Evolutionary conservation across 805 yeast genomes (phyloP), one percentile per base, ranked within the genome.

Genomic region (Cyberlindnera euphorbiae): DNA sequence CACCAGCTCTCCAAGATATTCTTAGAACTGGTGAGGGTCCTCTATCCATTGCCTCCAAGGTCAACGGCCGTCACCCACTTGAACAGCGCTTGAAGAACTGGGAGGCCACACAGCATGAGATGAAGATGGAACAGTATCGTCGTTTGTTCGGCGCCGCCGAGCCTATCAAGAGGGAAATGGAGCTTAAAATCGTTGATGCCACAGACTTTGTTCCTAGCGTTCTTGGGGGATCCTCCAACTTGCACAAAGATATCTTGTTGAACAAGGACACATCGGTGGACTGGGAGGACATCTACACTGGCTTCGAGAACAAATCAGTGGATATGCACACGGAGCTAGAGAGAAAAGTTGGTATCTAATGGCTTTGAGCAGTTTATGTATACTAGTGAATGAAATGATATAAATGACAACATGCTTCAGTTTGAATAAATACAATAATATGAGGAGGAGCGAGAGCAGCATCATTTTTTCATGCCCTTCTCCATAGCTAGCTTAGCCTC

Each of bases 141-240:
- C 75, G 94, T 47, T 63, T 84, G 13, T 88, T 83, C 59, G 98
- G 98, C 12, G 77, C 90, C 32, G 96, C 93, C 9, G 97, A 85
- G 53, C 97, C 98, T 8, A 82, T 90, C 59, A 81, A 81, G 55
- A 73, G 97, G 54, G 77, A 80, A 22, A 88, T 93, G 96, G 98
- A 93, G 52, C 64, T 85, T 54, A 67, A 76, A 38, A 72, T 90
- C 17, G 82, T 90, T 4, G 75, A 77, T 30, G 66, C 70, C 32
- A 75, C 84, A 11, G 87, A 83, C 41, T 79, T 78, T 59, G 77
- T 69, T 43, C 96, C 96, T 6, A 54, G 62, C 22, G 58, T 70
- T 5, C 60, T 79, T 10, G 87, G 87, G 11, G 82, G 78, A 6
- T 50, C 75, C 6, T 64, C 71, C 30, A 67, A 73, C 40, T 39